A percentile compares a stretch with the other conserved stretches of the same genome.
Evolutionary conservation across 2,329 filamentous ascomycete genomes (phyloP).

Genomic region (Aspergillus caelatus): DNA sequence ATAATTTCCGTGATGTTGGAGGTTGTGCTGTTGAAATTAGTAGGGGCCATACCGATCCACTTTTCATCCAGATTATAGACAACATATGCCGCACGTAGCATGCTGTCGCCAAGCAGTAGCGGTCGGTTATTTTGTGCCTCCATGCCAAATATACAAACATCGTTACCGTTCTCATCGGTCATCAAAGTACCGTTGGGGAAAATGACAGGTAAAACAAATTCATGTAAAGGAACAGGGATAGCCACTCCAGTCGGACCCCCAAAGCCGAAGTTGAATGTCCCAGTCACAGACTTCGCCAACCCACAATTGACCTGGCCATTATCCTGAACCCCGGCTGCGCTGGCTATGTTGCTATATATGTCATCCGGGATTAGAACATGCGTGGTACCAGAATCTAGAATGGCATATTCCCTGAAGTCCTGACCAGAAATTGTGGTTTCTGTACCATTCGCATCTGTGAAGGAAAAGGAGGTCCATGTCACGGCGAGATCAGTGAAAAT

Average conservation of each 20-base stretch:
- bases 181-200: neutral
- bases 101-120: neutral
- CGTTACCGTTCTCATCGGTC: neutral
- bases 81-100: neutral
- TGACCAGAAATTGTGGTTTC: neutral
- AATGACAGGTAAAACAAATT: neutral
- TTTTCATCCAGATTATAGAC: neutral
- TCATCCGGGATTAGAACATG: neutral
- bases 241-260: neutral
- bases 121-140: neutral
- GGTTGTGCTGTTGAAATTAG: neutral
- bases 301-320: neutral
- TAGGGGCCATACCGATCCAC: neutral
- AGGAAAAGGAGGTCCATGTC: neutral
- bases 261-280: neutral
- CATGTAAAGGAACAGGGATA: neutral
- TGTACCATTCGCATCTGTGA: neutral
- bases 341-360: neutral
- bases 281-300: neutral
- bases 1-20: neutral
- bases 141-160: neutral
- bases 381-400: neutral
- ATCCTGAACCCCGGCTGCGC: too few relatives aligned
- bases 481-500: neutral
- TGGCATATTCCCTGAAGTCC: neutral